Evolutionary conservation across 177 flowering plant species (phyloP).

Genomic region (Vitis hybrid): DNA sequence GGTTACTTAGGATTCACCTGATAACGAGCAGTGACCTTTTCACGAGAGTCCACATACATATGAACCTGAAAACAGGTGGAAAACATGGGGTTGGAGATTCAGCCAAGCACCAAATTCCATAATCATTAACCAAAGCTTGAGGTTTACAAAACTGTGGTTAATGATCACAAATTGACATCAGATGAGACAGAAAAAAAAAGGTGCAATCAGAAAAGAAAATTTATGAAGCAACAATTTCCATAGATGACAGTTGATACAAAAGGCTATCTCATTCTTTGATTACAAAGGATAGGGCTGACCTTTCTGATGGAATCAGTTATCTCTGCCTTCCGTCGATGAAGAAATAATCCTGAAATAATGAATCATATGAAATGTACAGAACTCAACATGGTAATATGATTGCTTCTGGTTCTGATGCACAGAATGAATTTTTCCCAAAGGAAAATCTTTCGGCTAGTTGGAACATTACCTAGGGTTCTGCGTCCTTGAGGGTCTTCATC

Average conservation of each 20-base stretch:
- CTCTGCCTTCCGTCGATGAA: conserved; percentile 96
- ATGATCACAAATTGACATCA: too few relatives aligned
- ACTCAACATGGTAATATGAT: conserved; percentile 2
- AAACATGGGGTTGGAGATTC: neutral
- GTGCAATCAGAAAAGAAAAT: too few relatives aligned
- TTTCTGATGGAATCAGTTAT: conserved; percentile 61
- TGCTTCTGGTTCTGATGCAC: conserved; percentile 3
- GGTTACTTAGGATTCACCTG: conserved; percentile 50
- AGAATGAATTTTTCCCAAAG: neutral
- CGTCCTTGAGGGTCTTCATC: conserved; percentile 99
- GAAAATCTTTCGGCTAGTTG: neutral
- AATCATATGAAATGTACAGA: neutral
- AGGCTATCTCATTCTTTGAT: conserved; percentile 1
- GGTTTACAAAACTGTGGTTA: too few relatives aligned
- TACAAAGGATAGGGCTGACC: conserved; percentile 41
- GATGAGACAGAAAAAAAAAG: too few relatives aligned
- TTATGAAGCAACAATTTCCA: too few relatives aligned
- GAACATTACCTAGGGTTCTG: conserved; percentile 83
- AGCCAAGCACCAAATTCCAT: too few relatives aligned
- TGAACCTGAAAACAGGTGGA: conserved; percentile 55
- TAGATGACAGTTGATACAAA: neutral
- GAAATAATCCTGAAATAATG: conserved; percentile 73
- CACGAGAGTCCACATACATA: conserved; percentile 84
- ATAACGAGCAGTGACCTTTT: conserved; percentile 95
- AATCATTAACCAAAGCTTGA: too few relatives aligned